Evolutionary conservation across 2,329 filamentous ascomycete species (phyloP).

Genomic region (Diplodia seriata): DNA sequence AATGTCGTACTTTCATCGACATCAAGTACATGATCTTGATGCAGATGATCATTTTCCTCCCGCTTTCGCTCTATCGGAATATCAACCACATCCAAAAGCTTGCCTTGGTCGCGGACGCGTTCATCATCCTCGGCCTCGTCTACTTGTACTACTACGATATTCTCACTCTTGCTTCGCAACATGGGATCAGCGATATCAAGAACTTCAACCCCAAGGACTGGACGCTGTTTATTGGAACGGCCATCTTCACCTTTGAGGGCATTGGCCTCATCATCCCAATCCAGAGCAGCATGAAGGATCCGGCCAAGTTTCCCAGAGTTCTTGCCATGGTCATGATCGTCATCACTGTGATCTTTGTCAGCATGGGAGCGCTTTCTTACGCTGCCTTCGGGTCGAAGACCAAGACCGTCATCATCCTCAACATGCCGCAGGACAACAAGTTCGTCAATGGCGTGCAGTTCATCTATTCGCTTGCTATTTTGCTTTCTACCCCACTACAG

Average conservation of each 20-base stretch:
- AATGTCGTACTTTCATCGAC: constrained; percentile 84
- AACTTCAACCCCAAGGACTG: constrained; percentile 90
- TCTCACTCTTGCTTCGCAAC: constrained; percentile 74
- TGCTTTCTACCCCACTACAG: constrained; percentile 92
- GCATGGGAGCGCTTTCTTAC: constrained; percentile 92
- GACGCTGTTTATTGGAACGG: constrained; percentile 98
- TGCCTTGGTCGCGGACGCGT: constrained; percentile 88
- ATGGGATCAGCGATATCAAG: constrained; percentile 82
- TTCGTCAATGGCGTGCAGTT: constrained; percentile 96
- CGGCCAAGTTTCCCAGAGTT: constrained; percentile 87
- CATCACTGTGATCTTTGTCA: constrained; percentile 84
- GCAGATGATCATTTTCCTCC: constrained; percentile 94
- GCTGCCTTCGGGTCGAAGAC: constrained; percentile 95
- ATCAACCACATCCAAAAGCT: constrained; percentile 98
- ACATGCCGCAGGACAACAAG: constrained; percentile 93
- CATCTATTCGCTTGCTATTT: constrained; percentile 95
- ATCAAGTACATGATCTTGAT: constrained; percentile 91
- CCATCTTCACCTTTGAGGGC: constrained; percentile 98
- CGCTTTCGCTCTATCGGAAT: constrained; percentile 90
- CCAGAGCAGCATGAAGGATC: constrained; percentile 94
- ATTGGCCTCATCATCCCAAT: constrained; percentile 98
- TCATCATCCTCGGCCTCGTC: constrained; percentile 89
- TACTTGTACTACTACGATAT: constrained; percentile 98
- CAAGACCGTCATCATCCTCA: constrained; percentile 94
- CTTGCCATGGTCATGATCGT: constrained; percentile 92